Percentiles rank a stretch among this genome's conserved stretches.
These are phyloP conservation scores for Obba rivulosa DNA, from an alignment of 768 basidiomycete species.

Conservation along the genomic window DNA sequence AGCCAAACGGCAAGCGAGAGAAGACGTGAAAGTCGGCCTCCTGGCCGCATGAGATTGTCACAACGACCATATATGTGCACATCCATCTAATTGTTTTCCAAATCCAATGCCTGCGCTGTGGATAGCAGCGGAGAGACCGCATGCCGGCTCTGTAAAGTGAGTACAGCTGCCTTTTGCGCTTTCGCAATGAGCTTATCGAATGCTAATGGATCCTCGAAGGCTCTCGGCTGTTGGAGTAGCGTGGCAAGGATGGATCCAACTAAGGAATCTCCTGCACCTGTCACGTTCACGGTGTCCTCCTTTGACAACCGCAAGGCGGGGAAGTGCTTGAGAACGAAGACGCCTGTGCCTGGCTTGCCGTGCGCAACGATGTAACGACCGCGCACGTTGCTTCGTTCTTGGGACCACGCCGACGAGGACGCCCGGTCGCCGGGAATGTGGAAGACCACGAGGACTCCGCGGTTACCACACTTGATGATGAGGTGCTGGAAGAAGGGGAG, in stretches of 20 bases:
- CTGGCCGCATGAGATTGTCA: slow-evolving; percentile 21
- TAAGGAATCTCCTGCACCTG: slow-evolving; percentile 89
- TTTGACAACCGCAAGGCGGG: slow-evolving; percentile 42
- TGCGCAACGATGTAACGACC: slow-evolving; percentile 48
- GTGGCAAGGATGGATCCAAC: slow-evolving; percentile 79
- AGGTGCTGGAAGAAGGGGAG: slow-evolving; percentile 83
- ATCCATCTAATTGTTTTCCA: background rate
- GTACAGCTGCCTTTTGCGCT: slow-evolving; percentile 44
- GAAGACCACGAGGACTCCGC: slow-evolving; percentile 63
- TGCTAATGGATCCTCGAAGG: slow-evolving; percentile 40
- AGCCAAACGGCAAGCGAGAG: slow-evolving; percentile 41
- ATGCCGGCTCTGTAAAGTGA: slow-evolving; percentile 19
- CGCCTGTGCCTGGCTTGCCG: slow-evolving; percentile 37
- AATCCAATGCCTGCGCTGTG: slow-evolving; percentile 1
- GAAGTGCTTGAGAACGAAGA: slow-evolving; percentile 69
- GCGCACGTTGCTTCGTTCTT: slow-evolving; percentile 39
- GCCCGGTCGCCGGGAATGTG: slow-evolving; percentile 39
- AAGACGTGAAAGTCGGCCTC: slow-evolving; percentile 60
- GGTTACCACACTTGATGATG: slow-evolving; percentile 78
- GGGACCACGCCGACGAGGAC: slow-evolving; percentile 43
- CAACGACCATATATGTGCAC: background rate
- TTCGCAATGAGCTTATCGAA: slow-evolving; percentile 41
- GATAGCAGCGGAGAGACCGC: slow-evolving; percentile 23
- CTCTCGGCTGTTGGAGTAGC: slow-evolving; percentile 36
- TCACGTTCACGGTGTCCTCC: slow-evolving; percentile 57